Percentiles rank a stretch among this genome's conserved stretches.
These are phyloP conservation scores for Nicotiana obtusifolia DNA, from an alignment of 257 asterid genomes.

Conservation along the genomic window DNA sequence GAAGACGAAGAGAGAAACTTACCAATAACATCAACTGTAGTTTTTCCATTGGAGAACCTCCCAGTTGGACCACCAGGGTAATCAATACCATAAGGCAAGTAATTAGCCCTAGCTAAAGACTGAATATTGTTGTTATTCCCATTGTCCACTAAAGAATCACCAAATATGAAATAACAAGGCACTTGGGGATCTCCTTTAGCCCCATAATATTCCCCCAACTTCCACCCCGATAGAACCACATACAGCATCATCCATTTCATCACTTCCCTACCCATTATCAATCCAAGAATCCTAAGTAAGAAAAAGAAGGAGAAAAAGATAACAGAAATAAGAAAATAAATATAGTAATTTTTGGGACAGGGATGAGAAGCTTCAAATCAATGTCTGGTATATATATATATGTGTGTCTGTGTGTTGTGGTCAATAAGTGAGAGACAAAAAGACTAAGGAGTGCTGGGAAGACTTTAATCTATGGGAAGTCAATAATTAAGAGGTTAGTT, in stretches of 20 bases:
- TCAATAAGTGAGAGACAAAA: neutral
- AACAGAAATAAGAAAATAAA: neutral
- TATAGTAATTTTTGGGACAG: neutral
- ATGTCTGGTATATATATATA: neutral
- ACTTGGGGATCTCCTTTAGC: conserved; percentile 54
- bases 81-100: conserved; percentile 71
- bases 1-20: conserved; percentile 3
- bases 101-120: conserved; percentile 64
- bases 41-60: conserved; percentile 61
- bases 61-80: conserved; percentile 60
- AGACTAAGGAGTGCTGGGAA: neutral
- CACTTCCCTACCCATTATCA: conserved; percentile 23
- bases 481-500: neutral
- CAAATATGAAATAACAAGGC: conserved; percentile 64
- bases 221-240: conserved; percentile 8
- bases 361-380: neutral
- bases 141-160: conserved; percentile 69
- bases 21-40: conserved; percentile 65
- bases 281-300: neutral
- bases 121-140: conserved; percentile 60
- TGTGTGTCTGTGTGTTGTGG: neutral
- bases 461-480: neutral
- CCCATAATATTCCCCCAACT: conserved; percentile 7
- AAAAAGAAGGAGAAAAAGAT: neutral
- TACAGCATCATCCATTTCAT: conserved; percentile 19